Conservation (phyloP, 192 early-diverging fungal genomes). For the Podila horticola region DNA sequence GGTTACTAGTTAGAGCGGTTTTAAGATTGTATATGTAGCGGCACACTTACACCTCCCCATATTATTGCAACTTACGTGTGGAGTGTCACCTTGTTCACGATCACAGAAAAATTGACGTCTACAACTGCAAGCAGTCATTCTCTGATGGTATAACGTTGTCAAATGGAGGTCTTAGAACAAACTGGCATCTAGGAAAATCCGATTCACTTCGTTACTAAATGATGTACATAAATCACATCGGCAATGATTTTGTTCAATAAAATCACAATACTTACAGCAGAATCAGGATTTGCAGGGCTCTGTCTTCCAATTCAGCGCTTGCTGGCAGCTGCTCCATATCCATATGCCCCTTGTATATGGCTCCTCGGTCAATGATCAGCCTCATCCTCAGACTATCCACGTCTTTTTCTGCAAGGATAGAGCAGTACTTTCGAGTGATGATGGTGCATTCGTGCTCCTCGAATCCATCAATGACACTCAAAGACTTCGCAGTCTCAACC, state of each 20-base stretch:
- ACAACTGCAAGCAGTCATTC: conserved; percentile 25
- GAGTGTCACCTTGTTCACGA: conserved; percentile 14
- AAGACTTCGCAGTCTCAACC: conserved; percentile 18
- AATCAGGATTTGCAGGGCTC: conserved; percentile 6
- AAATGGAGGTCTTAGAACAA: neutral
- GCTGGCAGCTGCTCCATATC: conserved; percentile 9
- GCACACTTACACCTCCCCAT: neutral
- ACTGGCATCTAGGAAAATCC: conserved; percentile 9
- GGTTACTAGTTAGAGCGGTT: conserved; percentile 5
- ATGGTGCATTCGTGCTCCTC: conserved; percentile 18
- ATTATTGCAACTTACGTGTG: conserved; percentile 18
- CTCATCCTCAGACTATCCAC: conserved; percentile 9
- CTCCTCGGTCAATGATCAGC: conserved; percentile 16
- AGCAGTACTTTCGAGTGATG: conserved; percentile 14
- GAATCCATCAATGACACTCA: conserved; percentile 22
- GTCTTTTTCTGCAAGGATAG: conserved; percentile 16
- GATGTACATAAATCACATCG: neutral
- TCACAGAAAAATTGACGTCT: conserved; percentile 14
- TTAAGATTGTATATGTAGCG: neutral
- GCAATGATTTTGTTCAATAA: conserved; percentile 4
- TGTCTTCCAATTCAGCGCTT: conserved; percentile 20
- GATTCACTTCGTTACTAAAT: neutral
- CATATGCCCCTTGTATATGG: neutral
- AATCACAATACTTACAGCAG: conserved; percentile 18
- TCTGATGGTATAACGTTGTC: conserved; percentile 1